These are phyloP conservation scores for Paecilomyces fulvus DNA, from an alignment of 2,329 filamentous ascomycete genomes.

Conservation along the genomic window DNA sequence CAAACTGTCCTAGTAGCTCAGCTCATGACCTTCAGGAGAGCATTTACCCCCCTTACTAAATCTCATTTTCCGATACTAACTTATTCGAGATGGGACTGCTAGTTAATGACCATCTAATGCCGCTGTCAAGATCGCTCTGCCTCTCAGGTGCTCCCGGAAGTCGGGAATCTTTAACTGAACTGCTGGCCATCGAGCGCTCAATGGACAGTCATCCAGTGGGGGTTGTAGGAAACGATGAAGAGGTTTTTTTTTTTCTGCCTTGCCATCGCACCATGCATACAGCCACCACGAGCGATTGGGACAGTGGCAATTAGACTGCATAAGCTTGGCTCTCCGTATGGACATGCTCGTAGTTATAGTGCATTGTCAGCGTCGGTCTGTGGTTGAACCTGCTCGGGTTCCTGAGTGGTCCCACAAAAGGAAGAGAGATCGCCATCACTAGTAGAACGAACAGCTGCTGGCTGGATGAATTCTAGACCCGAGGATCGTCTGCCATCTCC, in stretches of 20 bases:
- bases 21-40: neutral
- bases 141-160: neutral
- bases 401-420: neutral
- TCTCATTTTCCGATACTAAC: neutral
- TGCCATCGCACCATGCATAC: neutral
- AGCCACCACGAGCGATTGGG: neutral
- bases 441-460: neutral
- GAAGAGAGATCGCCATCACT: neutral
- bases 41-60: neutral
- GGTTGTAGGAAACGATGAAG: neutral
- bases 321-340: neutral
- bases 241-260: neutral
- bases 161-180: neutral
- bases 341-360: neutral
- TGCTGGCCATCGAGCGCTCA: neutral
- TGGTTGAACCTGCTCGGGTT: neutral
- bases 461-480: neutral
- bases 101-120: neutral
- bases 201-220: neutral
- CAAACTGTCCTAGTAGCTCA: neutral
- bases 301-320: neutral
- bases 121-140: neutral
- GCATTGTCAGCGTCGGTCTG: neutral
- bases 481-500: neutral
- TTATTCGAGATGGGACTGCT: neutral